phyloP scores from a whole-genome alignment of 192 early-diverging fungal genomes.

The Allomyces macrogynus region DNA sequence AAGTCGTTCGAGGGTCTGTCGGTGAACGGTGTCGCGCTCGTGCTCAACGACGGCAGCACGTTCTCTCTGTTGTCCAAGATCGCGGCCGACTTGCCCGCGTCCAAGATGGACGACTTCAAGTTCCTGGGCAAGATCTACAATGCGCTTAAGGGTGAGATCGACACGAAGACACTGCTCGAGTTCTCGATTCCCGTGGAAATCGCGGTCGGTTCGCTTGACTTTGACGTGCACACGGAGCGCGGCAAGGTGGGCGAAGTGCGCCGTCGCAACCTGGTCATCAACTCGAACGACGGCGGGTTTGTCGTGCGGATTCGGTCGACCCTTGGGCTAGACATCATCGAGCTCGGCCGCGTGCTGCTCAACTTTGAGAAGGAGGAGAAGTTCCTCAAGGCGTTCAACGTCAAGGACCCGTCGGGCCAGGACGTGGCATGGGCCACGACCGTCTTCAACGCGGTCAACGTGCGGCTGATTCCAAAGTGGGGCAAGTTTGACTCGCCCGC shows the following conservation, averaged over 20 bases:
- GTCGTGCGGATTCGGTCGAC: not conserved
- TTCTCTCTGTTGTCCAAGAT: not conserved
- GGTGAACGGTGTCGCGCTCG: not conserved
- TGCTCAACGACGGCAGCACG: not conserved
- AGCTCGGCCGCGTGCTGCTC: not conserved
- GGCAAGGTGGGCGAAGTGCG: not conserved
- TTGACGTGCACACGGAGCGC: not conserved
- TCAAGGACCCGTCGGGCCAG: not conserved
- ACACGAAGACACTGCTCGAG: not conserved
- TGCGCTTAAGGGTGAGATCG: not conserved
- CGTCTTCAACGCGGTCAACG: not conserved
- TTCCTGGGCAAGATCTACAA: not conserved
- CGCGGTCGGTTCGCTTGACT: not conserved
- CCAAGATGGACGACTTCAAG: not conserved
- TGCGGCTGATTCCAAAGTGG: not conserved
- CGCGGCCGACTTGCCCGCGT: not conserved
- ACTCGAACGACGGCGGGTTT: not conserved
- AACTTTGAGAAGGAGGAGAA: not conserved
- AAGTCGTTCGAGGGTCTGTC: not conserved
- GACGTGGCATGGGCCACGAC: not conserved
- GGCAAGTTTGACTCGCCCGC: not conserved
- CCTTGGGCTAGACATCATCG: not conserved
- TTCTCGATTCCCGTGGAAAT: not conserved
- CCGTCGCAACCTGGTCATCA: not conserved
- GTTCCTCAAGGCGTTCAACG: not conserved